Percentiles rank a stretch among this genome's conserved stretches.
Evolutionary conservation across 768 basidiomycete species (phyloP).

Genomic region (Lepiota subincarnata): DNA sequence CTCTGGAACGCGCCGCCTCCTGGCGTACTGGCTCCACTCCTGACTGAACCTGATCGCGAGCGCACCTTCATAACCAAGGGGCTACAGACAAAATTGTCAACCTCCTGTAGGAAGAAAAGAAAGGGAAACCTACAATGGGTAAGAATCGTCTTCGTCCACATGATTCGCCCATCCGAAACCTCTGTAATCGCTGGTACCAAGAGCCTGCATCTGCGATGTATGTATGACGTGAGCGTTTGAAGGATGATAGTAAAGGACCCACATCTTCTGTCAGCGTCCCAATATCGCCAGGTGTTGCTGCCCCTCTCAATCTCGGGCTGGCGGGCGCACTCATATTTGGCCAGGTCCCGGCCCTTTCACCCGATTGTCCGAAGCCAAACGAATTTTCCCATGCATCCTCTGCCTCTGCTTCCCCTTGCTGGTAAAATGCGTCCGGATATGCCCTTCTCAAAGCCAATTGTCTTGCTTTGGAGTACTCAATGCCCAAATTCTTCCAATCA

Average conservation of each 20-base stretch:
- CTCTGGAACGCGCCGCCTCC: constrained; percentile 79
- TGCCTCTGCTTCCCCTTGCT: constrained; percentile 43
- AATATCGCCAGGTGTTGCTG: constrained; percentile 90
- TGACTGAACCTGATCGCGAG: constrained; percentile 73
- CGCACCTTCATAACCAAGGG: constrained; percentile 88
- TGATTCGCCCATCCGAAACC: constrained; percentile 61
- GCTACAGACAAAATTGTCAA: constrained; percentile 37
- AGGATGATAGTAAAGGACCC: constrained; percentile 16
- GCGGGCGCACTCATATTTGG: constrained; percentile 70
- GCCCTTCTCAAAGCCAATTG: constrained; percentile 89
- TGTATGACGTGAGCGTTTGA: background rate
- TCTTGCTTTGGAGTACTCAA: constrained; percentile 95
- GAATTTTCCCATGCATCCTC: constrained; percentile 33
- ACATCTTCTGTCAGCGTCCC: constrained; percentile 88
- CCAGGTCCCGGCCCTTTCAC: constrained; percentile 52
- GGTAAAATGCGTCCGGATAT: constrained; percentile 91
- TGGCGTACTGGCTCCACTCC: constrained; percentile 71
- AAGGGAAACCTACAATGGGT: constrained; percentile 68
- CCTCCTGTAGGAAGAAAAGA: constrained; percentile 3
- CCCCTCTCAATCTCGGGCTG: constrained; percentile 80
- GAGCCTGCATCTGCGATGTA: constrained; percentile 65
- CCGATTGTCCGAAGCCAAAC: constrained; percentile 48
- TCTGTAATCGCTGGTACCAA: constrained; percentile 84
- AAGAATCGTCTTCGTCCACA: constrained; percentile 88
- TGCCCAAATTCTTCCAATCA: constrained; percentile 97